Base-by-base conservation (phyloP, 768 basidiomycete genomes). In the Suillus variegatus region DNA sequence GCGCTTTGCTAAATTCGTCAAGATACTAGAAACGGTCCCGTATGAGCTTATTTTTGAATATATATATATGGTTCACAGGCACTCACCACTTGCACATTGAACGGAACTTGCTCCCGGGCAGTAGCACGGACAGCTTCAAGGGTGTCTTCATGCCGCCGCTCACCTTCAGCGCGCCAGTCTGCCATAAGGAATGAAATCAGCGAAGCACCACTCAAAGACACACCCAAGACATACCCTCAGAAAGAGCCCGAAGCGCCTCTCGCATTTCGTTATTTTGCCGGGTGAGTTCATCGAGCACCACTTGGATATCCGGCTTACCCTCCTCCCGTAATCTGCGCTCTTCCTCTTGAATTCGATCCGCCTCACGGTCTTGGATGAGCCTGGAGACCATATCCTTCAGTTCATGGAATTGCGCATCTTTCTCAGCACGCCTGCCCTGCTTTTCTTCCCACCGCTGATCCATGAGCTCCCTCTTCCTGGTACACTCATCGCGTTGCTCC, bases 1-100 rank as follows among this genome's bases (percentile, higher is more conserved):
- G 78, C 1, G 93, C 89, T 74, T 88, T 91, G 75, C 92, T 94
- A 78, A 95, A 95, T 64, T 95, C 92, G 66, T 95, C 90, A 16
- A 95, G 83, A 74, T 95, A 94, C 90, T 93, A 63, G 47, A 32
- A 32, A 61, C 55, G 25, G 35, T 25, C 6, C 54, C 16, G 44
- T 72, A 61, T 54, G 55, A 54, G 20, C 49, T 38, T 38, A 41
- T 18, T 44, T 66, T 28, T 69, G 47, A 7, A 63, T 5, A 22
- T 66, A 7, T 10, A 47, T 47, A 10, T 38, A 22, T 16, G 18
- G n/a, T 28, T 20, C 18, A 43, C 57, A 32, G 6, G 8, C 49
- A 79, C 89, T 61, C 78, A 94, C 93, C 35, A 86, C 86, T 82
- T 92, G 88, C 14, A 95, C 88, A 68, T 95, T 94, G 81, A 90